phyloP scores from a whole-genome alignment of 805 yeast species.

The Ogataea pini region DNA sequence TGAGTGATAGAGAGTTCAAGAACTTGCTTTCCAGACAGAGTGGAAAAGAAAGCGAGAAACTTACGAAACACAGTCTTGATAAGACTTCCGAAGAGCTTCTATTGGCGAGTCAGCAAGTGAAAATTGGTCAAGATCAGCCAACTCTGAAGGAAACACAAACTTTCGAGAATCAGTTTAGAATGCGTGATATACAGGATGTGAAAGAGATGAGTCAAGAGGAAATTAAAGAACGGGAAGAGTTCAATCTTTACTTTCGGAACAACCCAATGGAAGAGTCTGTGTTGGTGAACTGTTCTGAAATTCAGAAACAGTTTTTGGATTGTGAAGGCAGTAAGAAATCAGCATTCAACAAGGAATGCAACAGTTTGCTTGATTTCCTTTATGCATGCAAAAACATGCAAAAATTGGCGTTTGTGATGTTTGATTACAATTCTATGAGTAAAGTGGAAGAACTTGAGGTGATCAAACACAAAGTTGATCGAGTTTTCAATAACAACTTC shows the following conservation, averaged over 20 bases:
- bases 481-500: conserved; percentile 30
- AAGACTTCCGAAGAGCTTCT: conserved; percentile 5
- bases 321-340: conserved; percentile 28
- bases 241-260: conserved; percentile 33
- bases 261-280: conserved; percentile 32
- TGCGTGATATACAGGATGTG: conserved; percentile 12
- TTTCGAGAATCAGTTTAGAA: conserved; percentile 8
- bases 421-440: conserved; percentile 34
- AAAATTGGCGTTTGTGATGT: conserved; percentile 32
- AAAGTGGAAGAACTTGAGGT: conserved; percentile 31
- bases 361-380: conserved; percentile 31
- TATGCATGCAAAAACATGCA: conserved; percentile 35
- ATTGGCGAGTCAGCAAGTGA: conserved; percentile 1
- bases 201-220: conserved; percentile 16
- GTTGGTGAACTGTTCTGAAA: conserved; percentile 36
- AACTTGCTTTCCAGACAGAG: conserved; percentile 19
- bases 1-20: conserved; percentile 37
- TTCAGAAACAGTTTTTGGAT: conserved; percentile 30
- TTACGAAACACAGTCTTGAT: neutral
- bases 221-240: conserved; percentile 16
- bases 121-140: neutral
- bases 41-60: conserved; percentile 4
- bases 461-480: conserved; percentile 33
- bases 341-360: conserved; percentile 28
- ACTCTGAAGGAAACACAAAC: conserved; percentile 1